These are phyloP conservation scores for Penicillium sp. DNA, from an alignment of 2,329 filamentous ascomycete genomes.

Conservation along the genomic window DNA sequence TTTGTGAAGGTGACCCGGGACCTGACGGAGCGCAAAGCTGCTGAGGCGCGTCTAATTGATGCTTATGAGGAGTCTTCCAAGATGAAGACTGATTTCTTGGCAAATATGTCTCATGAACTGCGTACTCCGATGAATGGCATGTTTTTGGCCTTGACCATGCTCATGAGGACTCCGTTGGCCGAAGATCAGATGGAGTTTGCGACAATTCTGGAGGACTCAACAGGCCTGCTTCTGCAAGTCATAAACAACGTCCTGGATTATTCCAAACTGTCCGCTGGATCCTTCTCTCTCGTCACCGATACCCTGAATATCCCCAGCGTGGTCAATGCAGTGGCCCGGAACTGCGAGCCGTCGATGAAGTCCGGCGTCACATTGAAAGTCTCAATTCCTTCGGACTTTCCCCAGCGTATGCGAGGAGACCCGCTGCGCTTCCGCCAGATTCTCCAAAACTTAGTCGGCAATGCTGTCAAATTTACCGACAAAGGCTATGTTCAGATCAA, in stretches of 20 bases:
- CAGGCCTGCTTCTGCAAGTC: conserved; percentile 58
- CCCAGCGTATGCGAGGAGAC: conserved; percentile 56
- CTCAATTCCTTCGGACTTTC: conserved; percentile 49
- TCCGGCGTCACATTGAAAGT: conserved; percentile 50
- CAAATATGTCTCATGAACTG: conserved; percentile 66
- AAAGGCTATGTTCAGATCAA: conserved; percentile 53
- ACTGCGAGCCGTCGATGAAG: conserved; percentile 50
- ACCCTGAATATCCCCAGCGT: conserved; percentile 50
- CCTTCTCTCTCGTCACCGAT: conserved; percentile 58
- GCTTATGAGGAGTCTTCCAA: conserved; percentile 65
- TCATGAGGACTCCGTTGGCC: conserved; percentile 56
- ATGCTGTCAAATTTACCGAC: conserved; percentile 64
- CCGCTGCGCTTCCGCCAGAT: conserved; percentile 63
- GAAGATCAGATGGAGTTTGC: conserved; percentile 58
- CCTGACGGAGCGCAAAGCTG: conserved; percentile 56
- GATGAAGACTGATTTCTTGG: conserved; percentile 62
- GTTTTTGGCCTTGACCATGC: conserved; percentile 59
- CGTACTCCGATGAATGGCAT: conserved; percentile 66
- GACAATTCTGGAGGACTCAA: conserved; percentile 61
- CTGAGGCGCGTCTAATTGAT: conserved; percentile 56
- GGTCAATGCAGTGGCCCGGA: conserved; percentile 53
- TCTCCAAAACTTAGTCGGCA: conserved; percentile 62
- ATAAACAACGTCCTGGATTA: conserved; percentile 70
- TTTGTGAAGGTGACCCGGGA: conserved; percentile 63
- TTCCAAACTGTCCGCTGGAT: conserved; percentile 62